Evolutionary conservation across 805 yeast species (phyloP).

Genomic region (Saccharomycopsis fermentans): DNA sequence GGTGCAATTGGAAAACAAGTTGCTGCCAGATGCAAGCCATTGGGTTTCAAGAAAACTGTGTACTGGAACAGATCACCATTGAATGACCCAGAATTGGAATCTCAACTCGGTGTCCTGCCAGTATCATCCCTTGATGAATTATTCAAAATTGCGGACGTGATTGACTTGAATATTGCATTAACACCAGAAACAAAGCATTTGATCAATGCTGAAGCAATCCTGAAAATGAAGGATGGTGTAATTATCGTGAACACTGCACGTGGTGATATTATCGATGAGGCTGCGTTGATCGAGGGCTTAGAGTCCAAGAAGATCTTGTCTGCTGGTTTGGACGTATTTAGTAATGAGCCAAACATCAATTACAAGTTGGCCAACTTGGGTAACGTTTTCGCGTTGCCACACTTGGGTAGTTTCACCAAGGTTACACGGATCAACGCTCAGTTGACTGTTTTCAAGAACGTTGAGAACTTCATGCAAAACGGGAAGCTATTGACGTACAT

Average conservation of each 20-base stretch:
- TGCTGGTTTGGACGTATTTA: slow-evolving; percentile 70
- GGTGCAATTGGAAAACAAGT: slow-evolving; percentile 39
- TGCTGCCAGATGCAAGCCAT: slow-evolving; percentile 32
- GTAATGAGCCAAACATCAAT: slow-evolving; percentile 60
- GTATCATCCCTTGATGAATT: slow-evolving; percentile 23
- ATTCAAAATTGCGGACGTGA: slow-evolving; percentile 24
- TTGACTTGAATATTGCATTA: slow-evolving; percentile 32
- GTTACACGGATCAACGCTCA: slow-evolving; percentile 59
- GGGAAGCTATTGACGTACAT: slow-evolving; percentile 69
- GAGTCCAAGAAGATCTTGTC: slow-evolving; percentile 55
- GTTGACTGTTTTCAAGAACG: slow-evolving; percentile 75
- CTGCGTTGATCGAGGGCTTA: slow-evolving; percentile 44
- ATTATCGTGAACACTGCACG: slow-evolving; percentile 75
- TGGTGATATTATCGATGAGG: slow-evolving; percentile 72
- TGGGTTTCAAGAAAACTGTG: slow-evolving; percentile 35
- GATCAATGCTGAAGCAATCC: slow-evolving; percentile 39
- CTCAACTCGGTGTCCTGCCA: slow-evolving; percentile 26
- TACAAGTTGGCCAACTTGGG: slow-evolving; percentile 50
- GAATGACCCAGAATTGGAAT: slow-evolving; percentile 25
- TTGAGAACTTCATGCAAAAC: slow-evolving; percentile 41
- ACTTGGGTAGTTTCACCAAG: slow-evolving; percentile 72
- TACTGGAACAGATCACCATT: slow-evolving; percentile 35
- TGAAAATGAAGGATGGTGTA: slow-evolving; percentile 70
- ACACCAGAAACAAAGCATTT: slow-evolving; percentile 30
- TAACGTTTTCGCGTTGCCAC: slow-evolving; percentile 76